A percentile compares a stretch with the other conserved stretches of the same genome.
phyloP scores from a whole-genome alignment of 345 rosid species.

The Boechera stricta region DNA sequence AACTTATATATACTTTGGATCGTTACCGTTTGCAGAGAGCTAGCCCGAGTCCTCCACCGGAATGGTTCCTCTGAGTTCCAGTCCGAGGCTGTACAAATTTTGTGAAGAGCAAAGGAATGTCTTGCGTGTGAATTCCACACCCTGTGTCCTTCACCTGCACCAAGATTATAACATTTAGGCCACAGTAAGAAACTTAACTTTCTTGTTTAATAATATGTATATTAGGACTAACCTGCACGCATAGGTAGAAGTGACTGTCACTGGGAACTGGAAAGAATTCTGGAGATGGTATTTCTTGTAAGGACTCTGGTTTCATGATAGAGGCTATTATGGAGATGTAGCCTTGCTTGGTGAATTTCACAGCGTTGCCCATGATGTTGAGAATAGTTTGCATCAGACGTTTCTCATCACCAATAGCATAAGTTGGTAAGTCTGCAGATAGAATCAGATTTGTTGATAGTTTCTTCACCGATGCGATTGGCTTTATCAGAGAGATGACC shows the following conservation, averaged over 20 bases:
- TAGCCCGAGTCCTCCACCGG: slow-evolving; percentile 85
- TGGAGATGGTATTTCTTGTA: slow-evolving; percentile 71
- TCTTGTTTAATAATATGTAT: neutral
- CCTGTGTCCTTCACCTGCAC: slow-evolving; percentile 90
- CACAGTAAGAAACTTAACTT: neutral
- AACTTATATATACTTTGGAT: neutral
- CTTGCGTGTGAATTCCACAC: slow-evolving; percentile 80
- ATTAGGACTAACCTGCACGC: slow-evolving; percentile 67
- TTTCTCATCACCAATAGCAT: slow-evolving; percentile 85
- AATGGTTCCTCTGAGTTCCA: slow-evolving; percentile 55
- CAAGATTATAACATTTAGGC: neutral
- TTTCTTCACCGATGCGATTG: slow-evolving; percentile 82
- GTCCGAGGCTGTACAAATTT: slow-evolving; percentile 65
- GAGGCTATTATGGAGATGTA: slow-evolving; percentile 69
- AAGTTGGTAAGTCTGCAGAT: slow-evolving; percentile 79
- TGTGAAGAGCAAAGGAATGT: slow-evolving; percentile 67
- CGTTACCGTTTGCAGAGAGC: slow-evolving; percentile 87
- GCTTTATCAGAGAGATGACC: slow-evolving; percentile 78
- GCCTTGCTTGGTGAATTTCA: slow-evolving; percentile 95
- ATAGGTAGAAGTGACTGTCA: slow-evolving; percentile 77
- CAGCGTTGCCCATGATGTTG: slow-evolving; percentile 86
- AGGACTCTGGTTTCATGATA: slow-evolving; percentile 76
- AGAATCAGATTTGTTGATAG: slow-evolving; percentile 61
- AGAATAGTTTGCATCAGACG: slow-evolving; percentile 82
- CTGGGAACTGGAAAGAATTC: slow-evolving; percentile 61